phyloP scores from a whole-genome alignment of 1,284 basidiomycete species.

The Golubevia pallescens region DNA sequence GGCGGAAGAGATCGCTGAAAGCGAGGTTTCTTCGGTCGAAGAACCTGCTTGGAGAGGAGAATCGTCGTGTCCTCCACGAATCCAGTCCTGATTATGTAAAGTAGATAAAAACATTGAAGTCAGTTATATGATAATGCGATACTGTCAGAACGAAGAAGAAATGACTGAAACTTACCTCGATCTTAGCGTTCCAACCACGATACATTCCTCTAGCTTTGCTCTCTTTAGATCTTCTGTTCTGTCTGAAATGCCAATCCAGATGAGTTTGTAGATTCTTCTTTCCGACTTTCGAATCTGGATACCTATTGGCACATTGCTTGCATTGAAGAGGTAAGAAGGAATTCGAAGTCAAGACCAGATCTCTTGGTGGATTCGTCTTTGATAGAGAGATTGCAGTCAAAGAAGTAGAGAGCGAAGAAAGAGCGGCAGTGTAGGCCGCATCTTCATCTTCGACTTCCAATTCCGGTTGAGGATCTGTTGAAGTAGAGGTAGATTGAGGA shows the following conservation, averaged over 20 bases:
- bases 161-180: slow-evolving; percentile 73
- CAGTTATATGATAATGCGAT: slow-evolving; percentile 33
- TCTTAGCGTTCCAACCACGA: slow-evolving; percentile 84
- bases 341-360: neutral
- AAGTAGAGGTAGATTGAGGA: neutral
- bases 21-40: neutral
- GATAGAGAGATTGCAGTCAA: neutral
- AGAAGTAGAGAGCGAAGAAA: neutral
- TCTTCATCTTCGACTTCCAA: neutral
- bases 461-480: neutral
- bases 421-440: neutral
- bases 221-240: slow-evolving; percentile 87
- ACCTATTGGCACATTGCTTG: slow-evolving; percentile 91
- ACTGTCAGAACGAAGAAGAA: slow-evolving; percentile 14
- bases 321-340: slow-evolving; percentile 85
- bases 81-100: slow-evolving; percentile 75
- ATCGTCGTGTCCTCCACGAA: slow-evolving; percentile 68
- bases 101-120: slow-evolving; percentile 7
- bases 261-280: slow-evolving; percentile 84
- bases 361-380: neutral
- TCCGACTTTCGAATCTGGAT: slow-evolving; percentile 74
- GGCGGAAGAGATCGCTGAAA: slow-evolving; percentile 1
- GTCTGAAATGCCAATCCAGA: slow-evolving; percentile 94
- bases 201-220: slow-evolving; percentile 84
- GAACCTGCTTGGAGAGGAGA: slow-evolving; percentile 36